A percentile compares a stretch with the other conserved stretches of the same genome.
Conservation (phyloP, 2,329 filamentous ascomycete species). For the Trichoderma oligosporum region DNA sequence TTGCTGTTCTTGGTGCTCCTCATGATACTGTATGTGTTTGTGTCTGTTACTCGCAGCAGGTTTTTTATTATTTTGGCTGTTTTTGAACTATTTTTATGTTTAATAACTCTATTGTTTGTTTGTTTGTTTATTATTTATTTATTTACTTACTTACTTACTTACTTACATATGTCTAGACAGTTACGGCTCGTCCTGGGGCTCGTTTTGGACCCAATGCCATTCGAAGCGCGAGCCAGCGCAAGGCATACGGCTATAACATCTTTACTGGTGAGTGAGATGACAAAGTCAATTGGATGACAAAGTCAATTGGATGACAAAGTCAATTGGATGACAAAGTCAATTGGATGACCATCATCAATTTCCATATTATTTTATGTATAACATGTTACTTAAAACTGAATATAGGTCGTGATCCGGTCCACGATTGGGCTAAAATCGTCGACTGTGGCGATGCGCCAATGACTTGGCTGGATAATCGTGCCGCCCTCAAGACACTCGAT, state of each 20-base stretch:
- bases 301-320: too few species aligned
- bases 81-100: neutral
- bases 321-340: too few species aligned
- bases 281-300: too few species aligned
- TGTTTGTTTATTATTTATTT: too few species aligned
- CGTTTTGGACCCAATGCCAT: conserved; percentile 82
- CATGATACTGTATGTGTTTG: conserved; percentile 30
- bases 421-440: conserved; percentile 65
- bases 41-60: too few species aligned
- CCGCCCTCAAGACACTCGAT: conserved; percentile 25
- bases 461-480: conserved; percentile 25
- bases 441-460: conserved; percentile 67
- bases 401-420: conserved; percentile 23
- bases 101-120: too few species aligned
- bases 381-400: too few species aligned
- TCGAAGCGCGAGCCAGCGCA: conserved; percentile 70
- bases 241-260: conserved; percentile 24
- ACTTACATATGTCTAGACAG: conserved; percentile 17
- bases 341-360: too few species aligned
- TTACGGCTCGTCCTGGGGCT: conserved; percentile 32
- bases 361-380: too few species aligned
- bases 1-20: conserved; percentile 31
- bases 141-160: too few species aligned
- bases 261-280: conserved; percentile 21
- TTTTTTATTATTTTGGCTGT: too few species aligned